Conservation (phyloP, 345 rosid species). For the Eucalyptus erythrocorys region DNA sequence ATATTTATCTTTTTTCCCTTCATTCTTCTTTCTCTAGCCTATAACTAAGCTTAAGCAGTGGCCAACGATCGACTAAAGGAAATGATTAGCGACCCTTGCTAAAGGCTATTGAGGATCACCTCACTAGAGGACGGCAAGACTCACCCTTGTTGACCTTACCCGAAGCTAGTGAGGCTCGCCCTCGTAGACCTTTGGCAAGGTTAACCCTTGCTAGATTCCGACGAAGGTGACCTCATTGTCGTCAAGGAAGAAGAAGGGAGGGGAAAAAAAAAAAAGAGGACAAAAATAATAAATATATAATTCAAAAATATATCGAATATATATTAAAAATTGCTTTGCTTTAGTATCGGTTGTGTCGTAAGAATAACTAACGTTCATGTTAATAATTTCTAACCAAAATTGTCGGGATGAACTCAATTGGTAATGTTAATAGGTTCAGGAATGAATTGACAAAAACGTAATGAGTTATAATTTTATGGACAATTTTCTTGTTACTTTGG, state of each 20-base stretch:
- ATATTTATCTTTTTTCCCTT: fast-evolving
- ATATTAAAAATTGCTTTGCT: fast-evolving
- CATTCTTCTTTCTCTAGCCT: fast-evolving
- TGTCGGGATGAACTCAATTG: fast-evolving
- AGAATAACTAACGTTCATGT: fast-evolving
- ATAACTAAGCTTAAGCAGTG: fast-evolving
- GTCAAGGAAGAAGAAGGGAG: too few relatives aligned
- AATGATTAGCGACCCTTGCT: fast-evolving
- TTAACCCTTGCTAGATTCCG: fast-evolving
- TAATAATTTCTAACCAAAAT: fast-evolving
- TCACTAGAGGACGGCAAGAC: fast-evolving
- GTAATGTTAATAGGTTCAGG: fast-evolving
- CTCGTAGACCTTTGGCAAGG: too few relatives aligned
- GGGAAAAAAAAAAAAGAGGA: fast-evolving
- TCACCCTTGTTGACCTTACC: too few relatives aligned
- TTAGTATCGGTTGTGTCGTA: fast-evolving
- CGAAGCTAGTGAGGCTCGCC: fast-evolving
- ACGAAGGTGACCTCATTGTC: fast-evolving
- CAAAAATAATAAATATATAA: too few relatives aligned
- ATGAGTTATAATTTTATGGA: too few relatives aligned
- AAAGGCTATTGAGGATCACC: too few relatives aligned
- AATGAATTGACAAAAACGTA: too few relatives aligned
- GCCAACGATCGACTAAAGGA: fast-evolving
- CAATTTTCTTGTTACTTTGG: background rate
- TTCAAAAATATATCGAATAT: too few relatives aligned